These are phyloP conservation scores for Blastomyces silverae DNA, from an alignment of 2,329 filamentous ascomycete species.

Conservation along the genomic window DNA sequence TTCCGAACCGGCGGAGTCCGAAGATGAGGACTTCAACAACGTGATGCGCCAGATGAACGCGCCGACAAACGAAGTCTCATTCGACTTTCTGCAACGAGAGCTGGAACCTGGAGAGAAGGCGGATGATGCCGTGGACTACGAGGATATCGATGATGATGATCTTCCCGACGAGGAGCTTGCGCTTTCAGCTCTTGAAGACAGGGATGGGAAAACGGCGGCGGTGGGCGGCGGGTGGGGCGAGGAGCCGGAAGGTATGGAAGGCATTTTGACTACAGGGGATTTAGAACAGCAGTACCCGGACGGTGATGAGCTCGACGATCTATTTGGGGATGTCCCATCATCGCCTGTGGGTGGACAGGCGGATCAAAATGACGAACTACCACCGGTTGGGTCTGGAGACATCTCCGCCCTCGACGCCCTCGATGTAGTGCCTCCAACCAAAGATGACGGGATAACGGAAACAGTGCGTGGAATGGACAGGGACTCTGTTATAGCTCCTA, in stretches of 20 bases:
- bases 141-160: constrained; percentile 88
- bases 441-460: constrained; percentile 11
- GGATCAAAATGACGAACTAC: constrained; percentile 19
- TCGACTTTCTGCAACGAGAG: constrained; percentile 39
- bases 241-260: constrained; percentile 19
- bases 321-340: constrained; percentile 42
- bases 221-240: constrained; percentile 13
- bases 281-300: constrained; percentile 17
- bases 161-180: constrained; percentile 63
- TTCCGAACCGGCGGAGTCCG: constrained; percentile 25
- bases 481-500: constrained; percentile 29
- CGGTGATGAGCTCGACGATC: constrained; percentile 42
- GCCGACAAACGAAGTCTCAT: constrained; percentile 30
- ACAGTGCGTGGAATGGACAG: constrained; percentile 12
- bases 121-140: constrained; percentile 83
- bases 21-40: constrained; percentile 38
- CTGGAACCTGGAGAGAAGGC: constrained; percentile 63
- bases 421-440: constrained; percentile 9
- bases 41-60: constrained; percentile 40
- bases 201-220: constrained; percentile 33
- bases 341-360: constrained; percentile 32
- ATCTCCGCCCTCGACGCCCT: constrained; percentile 6
- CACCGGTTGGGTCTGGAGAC: neutral
- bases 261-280: constrained; percentile 10
- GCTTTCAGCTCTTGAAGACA: constrained; percentile 18